phyloP scores from a whole-genome alignment of 345 rosid genomes.

The Mallotus nudiflorus region DNA sequence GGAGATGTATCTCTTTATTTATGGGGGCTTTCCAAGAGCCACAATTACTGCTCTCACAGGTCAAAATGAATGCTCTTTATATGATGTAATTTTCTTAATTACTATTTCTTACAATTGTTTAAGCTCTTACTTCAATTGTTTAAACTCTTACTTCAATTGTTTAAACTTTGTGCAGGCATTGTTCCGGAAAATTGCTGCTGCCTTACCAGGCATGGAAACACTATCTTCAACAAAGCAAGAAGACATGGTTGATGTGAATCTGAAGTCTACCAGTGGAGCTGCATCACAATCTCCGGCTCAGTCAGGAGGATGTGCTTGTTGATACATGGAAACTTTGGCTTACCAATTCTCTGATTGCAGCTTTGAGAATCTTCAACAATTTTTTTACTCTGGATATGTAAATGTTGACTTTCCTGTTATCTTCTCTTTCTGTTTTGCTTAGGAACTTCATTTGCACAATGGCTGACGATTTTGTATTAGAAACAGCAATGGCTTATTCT shows the following conservation, averaged over 20 bases:
- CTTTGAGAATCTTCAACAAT: neutral
- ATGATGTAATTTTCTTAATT: neutral
- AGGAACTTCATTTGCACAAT: neutral
- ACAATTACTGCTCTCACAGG: neutral
- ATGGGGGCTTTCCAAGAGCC: neutral
- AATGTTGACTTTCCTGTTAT: neutral
- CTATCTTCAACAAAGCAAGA: conserved; percentile 29
- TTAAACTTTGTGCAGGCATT: conserved; percentile 5
- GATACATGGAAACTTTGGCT: conserved; percentile 7
- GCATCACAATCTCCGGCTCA: conserved; percentile 18
- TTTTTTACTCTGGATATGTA: conserved; percentile 3
- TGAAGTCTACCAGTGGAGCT: conserved; percentile 13
- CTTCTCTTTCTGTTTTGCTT: neutral
- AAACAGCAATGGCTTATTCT: neutral
- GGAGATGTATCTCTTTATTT: neutral
- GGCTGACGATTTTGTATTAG: neutral
- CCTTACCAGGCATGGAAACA: conserved; percentile 22
- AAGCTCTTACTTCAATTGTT: neutral
- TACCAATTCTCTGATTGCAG: neutral
- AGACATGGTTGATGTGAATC: conserved; percentile 30
- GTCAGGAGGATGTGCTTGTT: conserved; percentile 27
- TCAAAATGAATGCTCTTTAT: neutral
- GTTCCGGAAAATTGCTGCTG: conserved; percentile 23
- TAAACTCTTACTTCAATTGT: neutral
- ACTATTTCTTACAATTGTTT: neutral